Conservation (phyloP, 164 flowering plant genomes). For the Vitis vinifera region ASM3070453v1 NC_081821.1:6619001-6619500, state of each 20-base stretch:
- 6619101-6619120: background rate
- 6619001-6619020: no score
- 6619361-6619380: background rate
- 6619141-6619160: background rate
- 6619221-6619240: conserved; percentile 69
- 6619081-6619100: background rate
- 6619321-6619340: no score
- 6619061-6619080: background rate
- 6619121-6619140: no score
- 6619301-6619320: background rate
- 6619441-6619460: conserved; percentile 94
- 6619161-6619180: conserved; percentile 72
- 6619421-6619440: conserved; percentile 59
- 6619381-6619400: conserved; percentile 61
- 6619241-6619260: background rate
- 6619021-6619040: no score
- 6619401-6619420: conserved; percentile 74
- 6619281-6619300: background rate
- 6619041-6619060: background rate
- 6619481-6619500: conserved; percentile 70
- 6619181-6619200: conserved; percentile 81
- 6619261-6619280: background rate
- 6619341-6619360: no score
- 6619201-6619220: conserved; percentile 83
- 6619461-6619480: conserved; percentile 81